A percentile compares a stretch with the other conserved stretches of the same genome.
Evolutionary conservation across 2,329 filamentous ascomycete genomes (phyloP).

Genomic region (Xylariomycetidae sp.): DNA sequence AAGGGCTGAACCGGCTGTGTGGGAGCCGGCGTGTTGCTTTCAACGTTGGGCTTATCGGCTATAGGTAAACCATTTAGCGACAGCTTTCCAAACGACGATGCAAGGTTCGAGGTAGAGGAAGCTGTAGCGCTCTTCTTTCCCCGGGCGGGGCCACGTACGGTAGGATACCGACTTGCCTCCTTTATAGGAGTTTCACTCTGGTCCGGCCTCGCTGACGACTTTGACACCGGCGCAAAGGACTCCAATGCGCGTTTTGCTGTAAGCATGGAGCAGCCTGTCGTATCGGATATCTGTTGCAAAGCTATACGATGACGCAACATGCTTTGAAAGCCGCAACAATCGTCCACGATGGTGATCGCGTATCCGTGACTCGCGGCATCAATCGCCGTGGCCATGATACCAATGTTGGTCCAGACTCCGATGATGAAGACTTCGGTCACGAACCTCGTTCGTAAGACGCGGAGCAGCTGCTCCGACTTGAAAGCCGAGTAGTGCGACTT

Average conservation of each 20-base stretch:
- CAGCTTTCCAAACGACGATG: constrained; percentile 30
- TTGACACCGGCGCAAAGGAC: constrained; percentile 20
- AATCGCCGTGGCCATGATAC: constrained; percentile 84
- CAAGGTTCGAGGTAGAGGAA: constrained; percentile 20
- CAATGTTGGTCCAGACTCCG: constrained; percentile 80
- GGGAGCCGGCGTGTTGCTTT: too few relatives aligned
- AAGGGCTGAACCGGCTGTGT: too few relatives aligned
- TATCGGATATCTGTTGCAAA: constrained; percentile 64
- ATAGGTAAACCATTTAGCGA: constrained; percentile 27
- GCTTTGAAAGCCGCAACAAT: constrained; percentile 80
- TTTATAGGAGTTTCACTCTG: too few relatives aligned
- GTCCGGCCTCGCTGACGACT: too few relatives aligned
- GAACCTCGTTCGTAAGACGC: constrained; percentile 76
- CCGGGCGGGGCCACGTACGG: constrained; percentile 22
- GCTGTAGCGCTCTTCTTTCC: constrained; percentile 12
- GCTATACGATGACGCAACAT: constrained; percentile 66
- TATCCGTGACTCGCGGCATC: constrained; percentile 87
- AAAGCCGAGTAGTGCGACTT: constrained; percentile 92
- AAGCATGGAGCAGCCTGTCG: constrained; percentile 67
- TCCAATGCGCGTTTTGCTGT: constrained; percentile 55
- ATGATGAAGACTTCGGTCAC: constrained; percentile 88
- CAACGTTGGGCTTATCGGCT: too few relatives aligned
- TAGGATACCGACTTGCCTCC: constrained; percentile 20
- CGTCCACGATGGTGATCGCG: constrained; percentile 78
- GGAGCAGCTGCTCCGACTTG: constrained; percentile 65